Base-by-base conservation (phyloP, 371 early-diverging fungal genomes). In the Mucor irregularis region DNA sequence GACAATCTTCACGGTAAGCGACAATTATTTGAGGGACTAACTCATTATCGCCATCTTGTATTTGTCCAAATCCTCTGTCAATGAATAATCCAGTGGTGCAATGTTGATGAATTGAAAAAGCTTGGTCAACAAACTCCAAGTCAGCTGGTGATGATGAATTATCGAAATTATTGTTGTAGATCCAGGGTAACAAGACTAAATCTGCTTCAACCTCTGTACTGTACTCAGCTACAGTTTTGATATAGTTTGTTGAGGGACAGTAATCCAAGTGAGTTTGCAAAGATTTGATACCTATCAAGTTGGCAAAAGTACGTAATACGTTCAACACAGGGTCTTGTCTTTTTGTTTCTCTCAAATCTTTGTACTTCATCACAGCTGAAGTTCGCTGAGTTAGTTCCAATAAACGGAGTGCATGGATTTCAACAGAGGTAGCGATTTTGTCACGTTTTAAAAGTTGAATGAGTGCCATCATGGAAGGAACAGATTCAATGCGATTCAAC, bases 381-480 rank as follows among this genome's bases (percentile, higher is more conserved):
- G 83, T 70, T 49, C 93, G 87, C 13, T 89, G 83, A 2, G 88
- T 84, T 25, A 88, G 62, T 61, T 89, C 87, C 5, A 91, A 57
- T 16, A 93, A 58, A 7, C 93, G 83, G 33, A 92, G 64, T 3
- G 89, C 86, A 55, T 81, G 71, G 6, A 72, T 59, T 8, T 64
- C 55, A 1, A 50, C 11, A 14, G 22, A 10, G 19, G 49, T 8
- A 1, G 25, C 1, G 13, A 31, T 11, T 21, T 34, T 49, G 22
- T 64, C 46, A 28, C 58, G 69, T 35, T 74, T 78, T 16, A 90
- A 56, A 19, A 85, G 57, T 14, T 81, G 80, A 6, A 88, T 78
- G n/a, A 94, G 39, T 8, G 83, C 69, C 88, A 94, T 89, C 61
- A 89, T 73, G 1, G 90, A 76, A 2, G 91, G 87, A 4, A 92